phyloP scores from a whole-genome alignment of 179 eudicot species.

The Gypsophila paniculata region DNA sequence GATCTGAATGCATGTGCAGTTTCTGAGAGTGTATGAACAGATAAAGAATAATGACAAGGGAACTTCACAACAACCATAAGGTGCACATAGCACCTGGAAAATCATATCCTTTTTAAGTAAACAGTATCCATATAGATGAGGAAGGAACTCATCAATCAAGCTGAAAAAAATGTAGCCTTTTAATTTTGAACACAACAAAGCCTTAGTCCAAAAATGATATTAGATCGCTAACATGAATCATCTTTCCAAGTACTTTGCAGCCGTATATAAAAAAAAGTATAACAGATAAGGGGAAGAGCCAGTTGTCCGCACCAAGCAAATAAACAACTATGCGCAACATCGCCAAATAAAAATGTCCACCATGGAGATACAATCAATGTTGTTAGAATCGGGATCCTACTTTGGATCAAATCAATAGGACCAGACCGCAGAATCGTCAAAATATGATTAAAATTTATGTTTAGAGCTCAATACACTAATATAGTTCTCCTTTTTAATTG shows the following conservation, averaged over 20 bases:
- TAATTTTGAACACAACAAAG: background rate
- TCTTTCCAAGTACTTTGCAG: background rate
- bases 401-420: too few species aligned
- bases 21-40: background rate
- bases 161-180: background rate
- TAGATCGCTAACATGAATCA: background rate
- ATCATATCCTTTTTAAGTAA: background rate
- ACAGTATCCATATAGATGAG: background rate
- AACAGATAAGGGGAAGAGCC: background rate
- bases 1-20: background rate
- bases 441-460: too few species aligned
- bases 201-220: background rate
- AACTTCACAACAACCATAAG: conserved; percentile 1
- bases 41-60: background rate
- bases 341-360: background rate
- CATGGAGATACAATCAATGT: background rate
- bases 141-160: background rate
- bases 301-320: background rate
- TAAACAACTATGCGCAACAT: conserved; percentile 5
- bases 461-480: too few species aligned
- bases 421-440: too few species aligned
- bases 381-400: too few species aligned
- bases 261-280: background rate
- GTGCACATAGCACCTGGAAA: background rate
- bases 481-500: too few species aligned